Conservation (phyloP, 2,329 filamentous ascomycete species). For the Lecanicillium sp. region DNA sequence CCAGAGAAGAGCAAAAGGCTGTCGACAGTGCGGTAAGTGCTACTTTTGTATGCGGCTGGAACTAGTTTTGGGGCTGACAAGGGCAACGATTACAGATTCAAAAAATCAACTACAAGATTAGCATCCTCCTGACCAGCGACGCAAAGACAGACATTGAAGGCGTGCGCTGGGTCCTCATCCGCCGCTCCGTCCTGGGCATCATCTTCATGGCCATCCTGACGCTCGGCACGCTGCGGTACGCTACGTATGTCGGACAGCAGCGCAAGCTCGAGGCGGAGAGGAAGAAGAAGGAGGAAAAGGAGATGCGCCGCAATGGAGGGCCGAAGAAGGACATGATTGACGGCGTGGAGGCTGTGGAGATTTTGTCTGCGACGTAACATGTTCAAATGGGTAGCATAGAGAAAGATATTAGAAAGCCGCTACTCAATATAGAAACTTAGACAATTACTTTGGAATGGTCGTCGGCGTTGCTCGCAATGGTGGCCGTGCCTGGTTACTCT, state of each 20-base stretch:
- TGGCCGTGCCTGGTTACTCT: too few relatives aligned
- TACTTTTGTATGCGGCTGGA: not conserved
- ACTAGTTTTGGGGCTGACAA: not conserved
- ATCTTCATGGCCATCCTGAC: constrained; percentile 58
- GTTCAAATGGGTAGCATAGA: not conserved
- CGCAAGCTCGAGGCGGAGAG: constrained; percentile 37
- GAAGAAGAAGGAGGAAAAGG: constrained; percentile 31
- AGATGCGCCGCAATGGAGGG: constrained; percentile 1
- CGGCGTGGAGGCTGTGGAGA: constrained; percentile 48
- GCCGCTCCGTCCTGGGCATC: constrained; percentile 56
- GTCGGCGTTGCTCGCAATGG: not conserved
- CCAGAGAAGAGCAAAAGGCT: constrained; percentile 76
- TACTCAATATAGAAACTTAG: too few relatives aligned
- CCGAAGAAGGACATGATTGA: constrained; percentile 21
- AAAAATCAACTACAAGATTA: constrained; percentile 95
- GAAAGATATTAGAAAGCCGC: not conserved
- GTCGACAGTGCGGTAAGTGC: constrained; percentile 68
- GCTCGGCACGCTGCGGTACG: constrained; percentile 51
- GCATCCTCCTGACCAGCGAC: constrained; percentile 80
- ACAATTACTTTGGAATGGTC: not conserved
- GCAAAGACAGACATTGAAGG: constrained; percentile 87
- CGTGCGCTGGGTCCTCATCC: constrained; percentile 75
- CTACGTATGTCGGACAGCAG: constrained; percentile 47
- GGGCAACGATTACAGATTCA: constrained; percentile 53
- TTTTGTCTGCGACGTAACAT: constrained; percentile 49